A percentile compares a stretch with the other conserved stretches of the same genome.
Evolutionary conservation across 2,329 filamentous ascomycete species (phyloP).

Genomic region (Claviceps purpurea): DNA sequence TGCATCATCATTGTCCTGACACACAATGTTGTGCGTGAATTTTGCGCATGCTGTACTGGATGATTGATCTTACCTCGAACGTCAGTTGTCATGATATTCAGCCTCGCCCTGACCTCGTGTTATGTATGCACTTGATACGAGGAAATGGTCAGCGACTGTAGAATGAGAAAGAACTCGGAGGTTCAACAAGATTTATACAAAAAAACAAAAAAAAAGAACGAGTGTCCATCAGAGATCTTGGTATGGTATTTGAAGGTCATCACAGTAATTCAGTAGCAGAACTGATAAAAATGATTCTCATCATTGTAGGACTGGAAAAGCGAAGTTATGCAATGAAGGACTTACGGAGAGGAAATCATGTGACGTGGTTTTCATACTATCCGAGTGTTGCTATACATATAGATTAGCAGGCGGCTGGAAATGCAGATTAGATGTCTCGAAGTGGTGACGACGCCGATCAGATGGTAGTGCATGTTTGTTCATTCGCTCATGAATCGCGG

Average conservation of each 20-base stretch:
- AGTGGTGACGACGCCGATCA: conserved; percentile 26
- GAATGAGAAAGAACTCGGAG: too few species aligned
- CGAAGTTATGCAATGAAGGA: background rate
- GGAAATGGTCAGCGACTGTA: background rate
- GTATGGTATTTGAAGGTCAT: conserved; percentile 55
- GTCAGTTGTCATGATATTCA: too few species aligned
- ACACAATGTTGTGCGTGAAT: background rate
- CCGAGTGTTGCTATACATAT: background rate
- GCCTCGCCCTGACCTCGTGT: too few species aligned
- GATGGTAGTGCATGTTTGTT: conserved; percentile 70
- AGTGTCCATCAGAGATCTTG: conserved; percentile 43
- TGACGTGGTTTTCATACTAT: too few species aligned
- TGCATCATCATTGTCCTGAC: conserved; percentile 24
- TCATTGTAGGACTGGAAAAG: conserved; percentile 29
- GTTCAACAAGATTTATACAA: too few species aligned
- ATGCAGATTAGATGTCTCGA: background rate
- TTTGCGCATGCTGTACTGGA: background rate
- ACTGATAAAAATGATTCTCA: conserved; percentile 54
- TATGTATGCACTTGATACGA: background rate
- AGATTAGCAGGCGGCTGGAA: background rate
- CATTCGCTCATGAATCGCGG: conserved; percentile 46
- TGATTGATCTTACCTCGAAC: background rate
- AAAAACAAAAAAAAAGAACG: background rate
- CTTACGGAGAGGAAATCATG: too few species aligned
- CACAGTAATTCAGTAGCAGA: conserved; percentile 63